These are phyloP conservation scores for Xanthoconium purpureum DNA, from an alignment of 768 basidiomycete genomes.

Conservation along the genomic window DNA sequence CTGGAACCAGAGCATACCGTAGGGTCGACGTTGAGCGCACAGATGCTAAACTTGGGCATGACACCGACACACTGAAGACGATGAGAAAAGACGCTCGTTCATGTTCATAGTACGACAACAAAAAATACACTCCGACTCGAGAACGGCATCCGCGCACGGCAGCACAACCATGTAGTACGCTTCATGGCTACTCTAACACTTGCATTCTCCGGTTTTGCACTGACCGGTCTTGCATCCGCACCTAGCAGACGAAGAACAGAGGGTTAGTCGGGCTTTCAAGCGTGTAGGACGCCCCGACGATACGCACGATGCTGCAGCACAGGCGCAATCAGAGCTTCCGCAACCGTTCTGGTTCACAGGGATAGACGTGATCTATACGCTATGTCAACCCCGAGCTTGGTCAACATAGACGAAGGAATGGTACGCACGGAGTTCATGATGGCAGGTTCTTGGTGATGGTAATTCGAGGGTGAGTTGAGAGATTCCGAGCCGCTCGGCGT, in stretches of 20 bases:
- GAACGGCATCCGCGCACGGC: neutral
- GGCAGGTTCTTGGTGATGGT: neutral
- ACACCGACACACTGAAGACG: too few relatives aligned
- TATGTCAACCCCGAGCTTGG: neutral
- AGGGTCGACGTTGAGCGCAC: neutral
- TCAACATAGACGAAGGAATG: neutral
- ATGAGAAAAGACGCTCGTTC: neutral
- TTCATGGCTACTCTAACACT: neutral
- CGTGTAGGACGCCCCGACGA: neutral
- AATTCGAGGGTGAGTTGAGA: neutral
- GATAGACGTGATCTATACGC: neutral
- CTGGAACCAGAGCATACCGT: too few relatives aligned
- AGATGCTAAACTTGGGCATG: too few relatives aligned
- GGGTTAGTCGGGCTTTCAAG: neutral
- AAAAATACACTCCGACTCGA: neutral
- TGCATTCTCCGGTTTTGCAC: constrained; percentile 2
- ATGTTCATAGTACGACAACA: neutral
- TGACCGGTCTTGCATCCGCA: constrained; percentile 1
- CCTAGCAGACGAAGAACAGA: neutral
- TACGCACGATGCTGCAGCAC: neutral
- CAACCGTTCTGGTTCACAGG: constrained; percentile 8
- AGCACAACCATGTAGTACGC: too few relatives aligned
- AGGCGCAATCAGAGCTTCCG: neutral
- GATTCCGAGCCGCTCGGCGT: neutral
- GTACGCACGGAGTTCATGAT: constrained; percentile 11